Evolutionary conservation across 1,284 basidiomycete species (phyloP).

Genomic region (Microbotryum violaceum): DNA sequence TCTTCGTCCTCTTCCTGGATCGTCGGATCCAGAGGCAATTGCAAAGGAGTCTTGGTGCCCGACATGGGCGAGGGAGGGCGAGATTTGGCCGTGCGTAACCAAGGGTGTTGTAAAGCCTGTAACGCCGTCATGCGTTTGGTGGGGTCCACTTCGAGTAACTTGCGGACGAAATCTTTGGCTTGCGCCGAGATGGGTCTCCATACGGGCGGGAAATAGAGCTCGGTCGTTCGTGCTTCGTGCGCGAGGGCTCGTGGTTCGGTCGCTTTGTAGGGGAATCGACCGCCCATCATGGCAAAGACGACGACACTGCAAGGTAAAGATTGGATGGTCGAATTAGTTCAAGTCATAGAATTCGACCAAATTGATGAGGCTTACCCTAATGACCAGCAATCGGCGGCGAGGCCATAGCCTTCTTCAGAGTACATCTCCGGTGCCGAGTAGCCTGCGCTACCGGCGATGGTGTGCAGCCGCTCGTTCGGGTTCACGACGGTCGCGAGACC

Average conservation of each 20-base stretch:
- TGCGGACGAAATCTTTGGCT: slow-evolving; percentile 34
- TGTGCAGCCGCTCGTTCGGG: slow-evolving; percentile 29
- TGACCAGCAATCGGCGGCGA: slow-evolving; percentile 28
- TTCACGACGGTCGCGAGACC: slow-evolving; percentile 26
- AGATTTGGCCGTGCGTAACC: slow-evolving; percentile 21
- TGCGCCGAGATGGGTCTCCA: slow-evolving; percentile 30
- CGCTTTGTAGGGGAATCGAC: slow-evolving; percentile 27
- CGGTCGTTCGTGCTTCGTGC: slow-evolving; percentile 23
- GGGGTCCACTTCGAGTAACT: slow-evolving; percentile 26
- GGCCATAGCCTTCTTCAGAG: slow-evolving; percentile 18
- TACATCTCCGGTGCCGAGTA: slow-evolving; percentile 34
- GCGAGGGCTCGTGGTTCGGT: slow-evolving; percentile 24
- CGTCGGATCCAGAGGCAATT: neutral
- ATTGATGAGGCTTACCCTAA: slow-evolving; percentile 10
- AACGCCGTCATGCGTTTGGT: slow-evolving; percentile 24
- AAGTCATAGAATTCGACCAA: neutral
- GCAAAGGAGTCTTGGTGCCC: neutral
- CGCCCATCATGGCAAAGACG: slow-evolving; percentile 16
- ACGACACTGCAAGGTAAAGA: neutral
- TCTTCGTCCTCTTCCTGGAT: neutral
- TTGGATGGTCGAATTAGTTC: neutral
- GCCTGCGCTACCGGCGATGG: slow-evolving; percentile 31
- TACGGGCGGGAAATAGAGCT: slow-evolving; percentile 31
- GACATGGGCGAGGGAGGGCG: slow-evolving; percentile 19
- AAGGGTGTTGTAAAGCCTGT: slow-evolving; percentile 32